Conservation (phyloP, 345 rosid genomes). For the Turnera subulata region DNA sequence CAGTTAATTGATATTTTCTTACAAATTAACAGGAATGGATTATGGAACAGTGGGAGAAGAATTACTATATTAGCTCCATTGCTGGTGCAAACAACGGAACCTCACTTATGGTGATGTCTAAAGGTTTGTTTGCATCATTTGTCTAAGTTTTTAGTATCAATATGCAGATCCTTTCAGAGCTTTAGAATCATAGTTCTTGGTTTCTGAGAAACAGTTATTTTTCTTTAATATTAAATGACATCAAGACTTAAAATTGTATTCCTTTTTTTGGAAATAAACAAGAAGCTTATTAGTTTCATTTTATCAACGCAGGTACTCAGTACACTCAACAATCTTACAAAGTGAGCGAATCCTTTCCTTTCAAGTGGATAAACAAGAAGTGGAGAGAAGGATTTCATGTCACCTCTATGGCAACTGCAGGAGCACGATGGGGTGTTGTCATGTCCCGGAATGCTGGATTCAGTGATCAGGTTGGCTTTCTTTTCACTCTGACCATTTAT, state of each 20-base stretch:
- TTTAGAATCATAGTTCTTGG: neutral
- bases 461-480: conserved; percentile 25
- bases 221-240: neutral
- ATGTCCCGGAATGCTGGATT: conserved; percentile 40
- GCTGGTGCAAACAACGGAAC: conserved; percentile 33
- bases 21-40: conserved; percentile 29
- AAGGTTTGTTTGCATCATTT: conserved; percentile 16
- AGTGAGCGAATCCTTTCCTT: conserved; percentile 34
- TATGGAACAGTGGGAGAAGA: conserved; percentile 38
- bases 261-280: neutral
- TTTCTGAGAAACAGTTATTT: neutral
- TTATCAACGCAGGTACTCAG: conserved; percentile 24
- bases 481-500: neutral
- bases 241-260: neutral
- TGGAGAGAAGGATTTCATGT: conserved; percentile 38
- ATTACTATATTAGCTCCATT: conserved; percentile 30
- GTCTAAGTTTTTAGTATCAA: neutral
- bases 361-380: conserved; percentile 36
- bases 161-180: neutral
- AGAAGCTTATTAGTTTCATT: neutral
- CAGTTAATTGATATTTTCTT: neutral
- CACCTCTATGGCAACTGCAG: conserved; percentile 37
- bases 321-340: conserved; percentile 36
- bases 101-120: conserved; percentile 36
- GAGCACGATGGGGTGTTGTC: conserved; percentile 33